Base-by-base conservation (phyloP, 1,284 basidiomycete genomes). In the Pseudozyma pruni region DNA sequence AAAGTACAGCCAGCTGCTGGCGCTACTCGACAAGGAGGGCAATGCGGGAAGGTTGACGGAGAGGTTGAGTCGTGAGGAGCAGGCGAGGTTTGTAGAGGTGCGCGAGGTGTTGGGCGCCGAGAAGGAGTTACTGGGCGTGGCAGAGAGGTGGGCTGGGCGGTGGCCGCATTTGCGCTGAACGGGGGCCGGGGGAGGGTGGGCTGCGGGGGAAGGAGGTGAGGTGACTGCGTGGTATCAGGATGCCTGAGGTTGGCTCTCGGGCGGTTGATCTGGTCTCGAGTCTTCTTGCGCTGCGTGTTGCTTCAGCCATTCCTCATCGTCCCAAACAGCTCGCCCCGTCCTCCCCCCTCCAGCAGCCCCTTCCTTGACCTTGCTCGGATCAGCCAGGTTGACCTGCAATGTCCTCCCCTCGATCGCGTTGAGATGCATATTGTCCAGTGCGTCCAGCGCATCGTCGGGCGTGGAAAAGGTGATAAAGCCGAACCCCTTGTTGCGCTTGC, bases 401-500 rank as follows among this genome's bases (percentile, higher is more conserved):
- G 58, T 63, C 16, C 54, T 38, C 0, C 54, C 63, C 6, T 17
- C n/a, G 8, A 69, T 44, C 10, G 50, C 48, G 31, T 75, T 73
- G 13, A 72, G 54, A 29, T 75, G 54, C 70, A 75, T 72, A 32
- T 75, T 75, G 43, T 75, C 70, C 9, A 75, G 16, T 13, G 70
- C 73, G 49, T 75, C 70, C 20, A 60, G 46, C 4, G 62, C 73
- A 7, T 70, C 66, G 11, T 54, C 41, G 2, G 42, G 32, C 1
- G 10, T 43, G 5, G 57, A 47, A 29, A 75, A 75, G 2, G 58
- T 63, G 41, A 72, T 45, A 39, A 75, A 75, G 27, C 48, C 70
- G 31, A 75, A 75, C 0, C 73, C 73, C 20, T 69, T 59, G 23
- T 63, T 62, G 13, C 42, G 34, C 22, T 25, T 49, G 8, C 46